A percentile compares a stretch with the other conserved stretches of the same genome.
phyloP scores from a whole-genome alignment of 2,329 filamentous ascomycete species.

The Pseudocercospora macadamiae region DNA sequence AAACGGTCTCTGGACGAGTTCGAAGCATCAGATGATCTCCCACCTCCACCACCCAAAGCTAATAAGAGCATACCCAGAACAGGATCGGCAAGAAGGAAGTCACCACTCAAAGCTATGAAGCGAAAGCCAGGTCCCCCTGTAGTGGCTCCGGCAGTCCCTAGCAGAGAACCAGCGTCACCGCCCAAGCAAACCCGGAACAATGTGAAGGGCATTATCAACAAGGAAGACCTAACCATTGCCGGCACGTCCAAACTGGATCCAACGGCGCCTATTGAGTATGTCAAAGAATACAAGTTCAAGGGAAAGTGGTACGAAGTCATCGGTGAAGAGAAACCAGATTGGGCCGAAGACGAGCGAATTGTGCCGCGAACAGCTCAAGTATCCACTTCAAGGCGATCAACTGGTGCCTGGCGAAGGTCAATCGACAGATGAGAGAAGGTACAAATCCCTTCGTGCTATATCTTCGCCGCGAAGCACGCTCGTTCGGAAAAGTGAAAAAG shows the following conservation, averaged over 20 bases:
- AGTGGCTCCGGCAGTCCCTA: neutral
- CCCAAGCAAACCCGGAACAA: neutral
- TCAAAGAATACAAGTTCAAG: slow-evolving; percentile 17
- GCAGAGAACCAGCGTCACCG: neutral
- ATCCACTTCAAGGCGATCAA: neutral
- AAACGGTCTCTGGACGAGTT: neutral
- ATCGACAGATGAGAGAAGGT: neutral
- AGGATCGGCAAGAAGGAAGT: neutral
- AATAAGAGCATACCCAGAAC: neutral
- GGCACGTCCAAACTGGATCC: slow-evolving; percentile 22
- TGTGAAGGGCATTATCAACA: neutral
- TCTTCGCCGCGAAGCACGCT: neutral
- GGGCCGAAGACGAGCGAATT: slow-evolving; percentile 25
- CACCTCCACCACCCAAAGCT: neutral
- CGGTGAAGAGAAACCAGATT: slow-evolving; percentile 15
- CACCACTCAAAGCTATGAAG: neutral
- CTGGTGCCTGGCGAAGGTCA: slow-evolving; percentile 4
- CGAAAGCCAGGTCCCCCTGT: neutral
- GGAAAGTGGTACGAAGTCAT: slow-evolving; percentile 25
- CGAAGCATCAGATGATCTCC: neutral
- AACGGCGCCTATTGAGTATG: slow-evolving; percentile 8
- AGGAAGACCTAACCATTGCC: slow-evolving; percentile 19
- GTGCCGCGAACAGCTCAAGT: neutral
- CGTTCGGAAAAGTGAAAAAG: neutral
- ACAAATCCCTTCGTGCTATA: neutral